Evolutionary conservation across 2,329 filamentous ascomycete species (phyloP), one percentile per base, ranked within the genome.

Genomic region (Thielaviopsis ethacetica): DNA sequence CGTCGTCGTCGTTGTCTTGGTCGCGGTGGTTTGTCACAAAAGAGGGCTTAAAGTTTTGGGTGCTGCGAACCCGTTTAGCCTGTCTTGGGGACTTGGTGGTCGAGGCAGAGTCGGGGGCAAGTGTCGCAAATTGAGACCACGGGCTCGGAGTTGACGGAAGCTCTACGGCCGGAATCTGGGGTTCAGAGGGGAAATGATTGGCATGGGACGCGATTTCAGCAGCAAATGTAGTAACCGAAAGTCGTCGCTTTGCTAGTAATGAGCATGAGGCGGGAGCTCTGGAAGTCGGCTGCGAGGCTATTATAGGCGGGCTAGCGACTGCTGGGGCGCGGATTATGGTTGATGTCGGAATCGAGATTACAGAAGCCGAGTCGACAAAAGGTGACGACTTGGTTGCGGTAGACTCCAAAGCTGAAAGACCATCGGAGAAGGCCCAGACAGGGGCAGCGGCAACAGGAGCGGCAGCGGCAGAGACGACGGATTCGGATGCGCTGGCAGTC

Each of bases 121-220:
- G 38, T 12, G 38, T 41, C 3, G 38, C 24, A 38, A 38, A 41
- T 13, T 34, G 49, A 26, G 55, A 26, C 56, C 56, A 58, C 22
- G 56, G 56, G 53, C 49, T 58, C 38, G 81, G 77, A 56, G 83
- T 83, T 17, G 82, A 84, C 15, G 74, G 74, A 51, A 85, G 68
- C 64, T 83, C 78, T 66, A 84, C 80, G 34, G 81, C 77, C 61
- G 81, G 79, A 59, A 84, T 69, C 65, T 72, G 77, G 17, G 74
- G 71, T 64, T 75, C 75, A 51, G 77, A 72, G 51, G 78, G 78
- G 65, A 80, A 77, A 67, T 84, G 78, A 64, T 81, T 82, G 65
- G 76, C 78, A 80, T 85, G 81, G 67, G 82, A 76, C 67, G 76
- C 74, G 64, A 80, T 75, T 63, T 79, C 76, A 60, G 70, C 71